Base-by-base conservation (phyloP, 805 yeast genomes). In the Candida easanensis region DNA sequence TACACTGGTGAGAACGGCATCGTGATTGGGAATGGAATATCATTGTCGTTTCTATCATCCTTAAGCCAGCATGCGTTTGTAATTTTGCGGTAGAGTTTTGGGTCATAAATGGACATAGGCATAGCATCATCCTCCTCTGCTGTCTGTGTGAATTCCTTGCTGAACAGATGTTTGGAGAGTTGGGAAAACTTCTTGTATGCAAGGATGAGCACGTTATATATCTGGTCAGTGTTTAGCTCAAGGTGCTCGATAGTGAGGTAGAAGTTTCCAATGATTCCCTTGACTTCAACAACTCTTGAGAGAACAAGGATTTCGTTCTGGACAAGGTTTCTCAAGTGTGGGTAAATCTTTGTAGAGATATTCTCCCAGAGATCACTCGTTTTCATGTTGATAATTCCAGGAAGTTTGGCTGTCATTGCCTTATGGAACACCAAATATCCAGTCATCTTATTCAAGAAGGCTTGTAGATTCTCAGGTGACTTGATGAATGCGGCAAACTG, bases 1-100 rank as follows among this genome's bases (percentile, higher is more conserved):
- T 88, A 90, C 46, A 88, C 80, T 44, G 86, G 84, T 40, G 96
- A 87, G 58, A 91, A 93, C 14, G 98, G 97, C 41, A 91, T 65
- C 0, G 83, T 78, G 47, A 80, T 71, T 2, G 88, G 84, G 45
- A 77, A 77, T 7, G 46, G 33, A 5, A 60, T 44, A 14, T 48
- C 45, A 14, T 51, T 46, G 1, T 77, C 74, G 2, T 66, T 58
- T 14, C 74, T 74, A 41, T 69, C 74, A 4, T 76, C 76, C 39
- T 73, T 70, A 58, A 82, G 80, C 95, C 95, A 88, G 49, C 88
- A 76, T 2, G 81, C 73, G 19, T 70, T 71, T 45, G 83, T 69
- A 26, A 85, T 79, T 48, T 79, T 77, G 17, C 79, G 81, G 60
- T 80, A 87, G 38, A 84, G 74, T 11, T 70, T 67, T 32, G 66